Evolutionary conservation across 441 rosid genomes (phyloP), one percentile per base, ranked within the genome.

Genomic region (Populus trichocarpa): DNA sequence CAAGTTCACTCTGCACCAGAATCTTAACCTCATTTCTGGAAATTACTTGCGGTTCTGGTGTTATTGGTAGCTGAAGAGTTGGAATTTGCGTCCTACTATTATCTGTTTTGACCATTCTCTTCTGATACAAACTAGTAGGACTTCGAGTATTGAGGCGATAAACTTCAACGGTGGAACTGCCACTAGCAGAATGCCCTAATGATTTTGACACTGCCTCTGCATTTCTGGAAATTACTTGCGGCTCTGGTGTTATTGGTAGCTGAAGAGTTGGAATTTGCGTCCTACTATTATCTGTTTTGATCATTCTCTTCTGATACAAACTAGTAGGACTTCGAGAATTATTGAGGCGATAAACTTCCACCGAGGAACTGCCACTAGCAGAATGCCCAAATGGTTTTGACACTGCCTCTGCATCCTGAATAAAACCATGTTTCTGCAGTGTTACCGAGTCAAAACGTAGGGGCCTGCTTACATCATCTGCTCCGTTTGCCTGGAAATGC

Each of bases 281-380:
- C 75, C 85, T 85, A 50, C 82, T 80, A 40, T 10, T 40, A 67
- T 85, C 91, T 38, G 77, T 75, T 83, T 87, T 87, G n/a, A 80
- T 59, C 26, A 78, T 75, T 77, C 78, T 77, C 79, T 83, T 89
- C 73, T 80, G 82, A 65, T 79, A 75, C 75, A 84, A 85, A 76
- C 91, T 87, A 33, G 85, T 73, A 30, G 99, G 96, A 87, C 96
- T 94, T 81, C 71, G 83, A 70, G 88, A 84, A 70, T 74, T 80
- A 79, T 84, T 84, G 69, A 79, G 79, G 84, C 57, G 84, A 72
- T 81, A 79, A 46, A 69, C 74, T 30, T 90, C 88, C 77, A 59
- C 66, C 14, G 69, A 26, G 67, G 86, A 67, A 77, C 79, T 85
- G 50, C 82, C 82, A 73, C 85, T 78, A 76, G 72, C 69, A 68